Evolutionary conservation across 2,329 filamentous ascomycete species (phyloP).

Genomic region (Macrophomina pseudophaseolina): DNA sequence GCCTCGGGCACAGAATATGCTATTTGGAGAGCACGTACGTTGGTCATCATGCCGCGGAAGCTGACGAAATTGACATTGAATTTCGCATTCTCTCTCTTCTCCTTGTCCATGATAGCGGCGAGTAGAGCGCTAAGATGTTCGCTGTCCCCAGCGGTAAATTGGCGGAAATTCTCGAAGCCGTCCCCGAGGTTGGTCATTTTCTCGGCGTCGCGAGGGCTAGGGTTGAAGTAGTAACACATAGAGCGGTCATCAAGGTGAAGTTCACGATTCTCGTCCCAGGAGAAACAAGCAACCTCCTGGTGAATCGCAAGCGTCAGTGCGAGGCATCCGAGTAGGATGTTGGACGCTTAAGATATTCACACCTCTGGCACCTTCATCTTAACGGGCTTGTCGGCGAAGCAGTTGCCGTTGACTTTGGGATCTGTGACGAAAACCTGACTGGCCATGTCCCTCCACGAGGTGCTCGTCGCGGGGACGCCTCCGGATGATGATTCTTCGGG

Average conservation of each 20-base stretch:
- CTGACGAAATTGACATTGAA: conserved; percentile 82
- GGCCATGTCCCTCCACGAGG: too few relatives aligned
- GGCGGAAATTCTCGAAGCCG: conserved; percentile 82
- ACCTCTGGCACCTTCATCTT: neutral
- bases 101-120: conserved; percentile 73
- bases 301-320: neutral
- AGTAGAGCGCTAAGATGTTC: conserved; percentile 87
- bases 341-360: neutral
- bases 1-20: neutral
- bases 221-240: conserved; percentile 83
- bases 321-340: neutral
- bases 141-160: conserved; percentile 80
- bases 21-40: conserved; percentile 60
- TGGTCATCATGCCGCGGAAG: conserved; percentile 99
- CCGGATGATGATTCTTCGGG: neutral
- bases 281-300: conserved; percentile 85
- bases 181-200: conserved; percentile 68
- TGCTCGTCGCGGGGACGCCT: too few relatives aligned
- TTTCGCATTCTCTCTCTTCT: conserved; percentile 69
- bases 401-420: neutral
- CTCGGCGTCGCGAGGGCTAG: conserved; percentile 60
- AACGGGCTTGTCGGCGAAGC: neutral
- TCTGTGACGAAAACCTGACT: neutral
- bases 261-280: conserved; percentile 82
- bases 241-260: conserved; percentile 79